Percentiles rank a stretch among this genome's conserved stretches.
Evolutionary conservation across 176 grass and related monocot genomes (phyloP).

Genomic region (Carex myosuroides): DNA sequence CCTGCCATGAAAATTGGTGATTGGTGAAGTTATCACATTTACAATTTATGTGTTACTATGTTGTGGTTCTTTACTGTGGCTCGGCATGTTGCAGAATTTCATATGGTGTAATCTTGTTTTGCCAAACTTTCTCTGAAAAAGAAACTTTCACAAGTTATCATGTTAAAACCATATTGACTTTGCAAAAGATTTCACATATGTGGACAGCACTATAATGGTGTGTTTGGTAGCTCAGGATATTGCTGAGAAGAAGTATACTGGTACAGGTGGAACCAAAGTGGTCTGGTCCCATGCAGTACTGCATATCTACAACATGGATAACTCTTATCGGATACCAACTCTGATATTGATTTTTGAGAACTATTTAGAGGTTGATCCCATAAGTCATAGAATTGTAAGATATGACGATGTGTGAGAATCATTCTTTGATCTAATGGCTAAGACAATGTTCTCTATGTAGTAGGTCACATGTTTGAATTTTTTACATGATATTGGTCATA

Average conservation of each 20-base stretch:
- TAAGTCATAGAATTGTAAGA: conserved; percentile 16
- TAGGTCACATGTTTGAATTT: too few species aligned
- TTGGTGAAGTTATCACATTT: not conserved
- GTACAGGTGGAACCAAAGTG: conserved; percentile 15
- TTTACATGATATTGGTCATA: too few species aligned
- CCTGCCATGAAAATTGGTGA: not conserved
- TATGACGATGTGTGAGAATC: not conserved
- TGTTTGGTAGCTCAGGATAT: conserved; percentile 27
- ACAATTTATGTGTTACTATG: not conserved
- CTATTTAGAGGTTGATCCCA: conserved; percentile 13
- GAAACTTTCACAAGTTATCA: conserved; percentile 25
- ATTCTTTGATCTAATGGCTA: too few species aligned
- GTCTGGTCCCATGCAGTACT: not conserved
- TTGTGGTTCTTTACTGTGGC: not conserved
- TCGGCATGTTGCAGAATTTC: not conserved
- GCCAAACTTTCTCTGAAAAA: conserved; percentile 23
- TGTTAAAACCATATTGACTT: conserved; percentile 13
- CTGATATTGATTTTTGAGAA: conserved; percentile 25
- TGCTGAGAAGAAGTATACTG: conserved; percentile 24
- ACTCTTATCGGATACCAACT: conserved; percentile 20
- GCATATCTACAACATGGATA: conserved; percentile 25
- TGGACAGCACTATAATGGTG: conserved; percentile 28
- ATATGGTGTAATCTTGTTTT: not conserved
- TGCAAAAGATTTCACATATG: conserved; percentile 27
- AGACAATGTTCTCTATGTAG: too few species aligned